Evolutionary conservation across 768 basidiomycete species (phyloP).

Genomic region (Lentinula aciculospora): DNA sequence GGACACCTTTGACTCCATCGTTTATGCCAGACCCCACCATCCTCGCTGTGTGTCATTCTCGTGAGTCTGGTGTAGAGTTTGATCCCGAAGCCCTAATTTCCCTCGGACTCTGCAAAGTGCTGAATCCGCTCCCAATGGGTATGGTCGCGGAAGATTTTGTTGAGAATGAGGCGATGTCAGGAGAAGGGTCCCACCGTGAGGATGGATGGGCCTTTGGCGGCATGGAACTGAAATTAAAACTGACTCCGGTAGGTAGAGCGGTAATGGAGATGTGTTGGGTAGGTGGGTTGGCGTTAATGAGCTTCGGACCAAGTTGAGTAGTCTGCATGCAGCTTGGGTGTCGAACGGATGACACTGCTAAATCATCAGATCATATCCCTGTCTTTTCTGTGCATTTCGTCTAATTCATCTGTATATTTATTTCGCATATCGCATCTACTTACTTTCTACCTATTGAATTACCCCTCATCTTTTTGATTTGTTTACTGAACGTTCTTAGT

Average conservation of each 20-base stretch:
- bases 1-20: slow-evolving; percentile 13
- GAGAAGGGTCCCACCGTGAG: background rate
- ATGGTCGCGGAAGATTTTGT: slow-evolving; percentile 34
- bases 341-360: slow-evolving; percentile 7
- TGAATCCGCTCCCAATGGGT: slow-evolving; percentile 10
- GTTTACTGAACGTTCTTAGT: background rate
- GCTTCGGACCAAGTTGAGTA: slow-evolving; percentile 36
- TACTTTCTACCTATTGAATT: background rate
- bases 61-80: slow-evolving; percentile 70
- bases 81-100: slow-evolving; percentile 72
- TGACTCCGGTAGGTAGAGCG: slow-evolving; percentile 48
- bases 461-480: background rate
- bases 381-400: background rate
- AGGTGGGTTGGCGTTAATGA: slow-evolving; percentile 46
- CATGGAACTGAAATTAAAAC: slow-evolving; percentile 18
- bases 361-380: background rate
- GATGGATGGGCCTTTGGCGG: background rate
- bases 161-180: slow-evolving; percentile 10
- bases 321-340: slow-evolving; percentile 10
- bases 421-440: background rate
- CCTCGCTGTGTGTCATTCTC: slow-evolving; percentile 57
- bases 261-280: slow-evolving; percentile 54
- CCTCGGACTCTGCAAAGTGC: slow-evolving; percentile 54
- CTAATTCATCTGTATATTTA: slow-evolving; percentile 2
- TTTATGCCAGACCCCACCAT: slow-evolving; percentile 34